Evolutionary conservation across 768 basidiomycete genomes (phyloP).

Genomic region (Suillus cothurnatus): DNA sequence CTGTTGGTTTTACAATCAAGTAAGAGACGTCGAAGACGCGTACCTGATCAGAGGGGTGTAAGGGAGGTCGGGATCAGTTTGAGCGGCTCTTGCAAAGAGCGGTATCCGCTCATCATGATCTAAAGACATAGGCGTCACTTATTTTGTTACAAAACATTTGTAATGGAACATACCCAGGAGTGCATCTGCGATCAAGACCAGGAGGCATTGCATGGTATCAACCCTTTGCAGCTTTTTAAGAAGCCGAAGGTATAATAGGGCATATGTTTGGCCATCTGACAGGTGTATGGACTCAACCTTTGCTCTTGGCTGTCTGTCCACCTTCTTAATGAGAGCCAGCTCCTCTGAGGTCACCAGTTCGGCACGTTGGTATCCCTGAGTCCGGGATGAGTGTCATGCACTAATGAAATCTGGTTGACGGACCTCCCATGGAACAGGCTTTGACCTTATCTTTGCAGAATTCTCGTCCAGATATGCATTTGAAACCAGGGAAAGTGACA

Average conservation of each 20-base stretch:
- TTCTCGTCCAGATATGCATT: constrained; percentile 86
- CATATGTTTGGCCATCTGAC: constrained; percentile 83
- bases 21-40: constrained; percentile 8
- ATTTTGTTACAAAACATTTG: background rate
- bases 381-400: constrained; percentile 16
- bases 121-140: constrained; percentile 28
- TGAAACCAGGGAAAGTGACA: constrained; percentile 78
- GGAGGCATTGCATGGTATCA: constrained; percentile 86
- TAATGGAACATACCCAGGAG: constrained; percentile 58
- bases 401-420: constrained; percentile 9
- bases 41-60: constrained; percentile 80
- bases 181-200: constrained; percentile 88
- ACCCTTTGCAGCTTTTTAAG: constrained; percentile 84
- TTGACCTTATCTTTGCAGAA: constrained; percentile 84
- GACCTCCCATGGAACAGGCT: constrained; percentile 97
- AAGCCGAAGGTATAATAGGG: constrained; percentile 85
- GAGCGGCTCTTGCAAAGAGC: constrained; percentile 63
- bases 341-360: constrained; percentile 88
- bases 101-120: constrained; percentile 89
- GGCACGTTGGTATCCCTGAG: constrained; percentile 92
- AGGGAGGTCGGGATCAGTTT: constrained; percentile 77
- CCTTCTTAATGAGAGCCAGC: constrained; percentile 83
- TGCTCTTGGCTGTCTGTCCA: constrained; percentile 77
- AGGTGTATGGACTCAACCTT: constrained; percentile 77
- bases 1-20: constrained; percentile 5